Evolutionary conservation across 176 grass and related monocot genomes (phyloP).

Genomic region (Microstegium vimineum): DNA sequence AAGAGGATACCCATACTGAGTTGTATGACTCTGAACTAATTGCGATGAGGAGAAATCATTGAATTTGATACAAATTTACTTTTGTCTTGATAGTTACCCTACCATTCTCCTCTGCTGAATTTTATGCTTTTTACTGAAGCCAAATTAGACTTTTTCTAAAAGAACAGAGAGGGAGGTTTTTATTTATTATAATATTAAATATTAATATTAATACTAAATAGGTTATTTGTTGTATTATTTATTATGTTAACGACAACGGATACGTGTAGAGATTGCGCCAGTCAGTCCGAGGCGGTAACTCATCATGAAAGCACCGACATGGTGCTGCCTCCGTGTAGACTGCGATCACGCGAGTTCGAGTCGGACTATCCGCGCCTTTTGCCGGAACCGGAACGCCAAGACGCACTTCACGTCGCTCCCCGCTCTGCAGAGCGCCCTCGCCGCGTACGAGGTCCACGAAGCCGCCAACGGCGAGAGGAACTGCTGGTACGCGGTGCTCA

Average conservation of each 20-base stretch:
- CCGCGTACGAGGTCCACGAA: constrained; percentile 29
- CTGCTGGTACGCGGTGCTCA: not conserved
- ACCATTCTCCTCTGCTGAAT: not conserved
- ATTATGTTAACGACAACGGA: too few species aligned
- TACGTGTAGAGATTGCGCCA: too few species aligned
- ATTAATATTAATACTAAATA: too few species aligned
- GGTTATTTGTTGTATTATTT: too few species aligned
- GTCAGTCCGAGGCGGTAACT: not conserved
- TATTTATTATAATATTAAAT: not conserved
- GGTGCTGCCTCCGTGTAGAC: not conserved
- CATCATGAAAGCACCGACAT: not conserved
- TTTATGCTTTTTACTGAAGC: not conserved
- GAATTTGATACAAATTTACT: not conserved
- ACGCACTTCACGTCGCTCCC: not conserved
- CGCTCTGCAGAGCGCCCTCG: not conserved
- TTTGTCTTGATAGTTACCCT: not conserved
- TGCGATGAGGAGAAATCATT: not conserved
- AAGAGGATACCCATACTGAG: not conserved
- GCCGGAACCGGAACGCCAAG: not conserved
- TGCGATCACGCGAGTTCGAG: not conserved
- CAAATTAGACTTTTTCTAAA: not conserved
- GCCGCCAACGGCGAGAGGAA: not conserved
- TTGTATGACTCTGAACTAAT: not conserved
- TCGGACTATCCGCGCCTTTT: not conserved
- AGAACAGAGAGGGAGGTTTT: not conserved